These are phyloP conservation scores for Austroboletus novae-zelandiae DNA, from an alignment of 1,284 basidiomycete genomes.

Conservation along the genomic window DNA sequence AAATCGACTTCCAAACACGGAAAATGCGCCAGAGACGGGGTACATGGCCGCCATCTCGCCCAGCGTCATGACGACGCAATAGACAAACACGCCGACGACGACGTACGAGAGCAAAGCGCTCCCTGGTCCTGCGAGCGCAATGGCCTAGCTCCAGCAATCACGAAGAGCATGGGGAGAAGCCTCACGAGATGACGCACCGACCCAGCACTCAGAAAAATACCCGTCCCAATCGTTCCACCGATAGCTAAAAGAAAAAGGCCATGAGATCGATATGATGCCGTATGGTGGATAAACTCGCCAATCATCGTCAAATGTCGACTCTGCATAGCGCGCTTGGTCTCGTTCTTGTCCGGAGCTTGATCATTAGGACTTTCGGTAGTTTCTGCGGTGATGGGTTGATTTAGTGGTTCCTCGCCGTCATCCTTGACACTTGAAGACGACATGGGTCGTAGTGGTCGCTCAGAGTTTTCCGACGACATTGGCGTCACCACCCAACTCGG, in stretches of 20 bases:
- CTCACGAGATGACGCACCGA: conserved; percentile 25
- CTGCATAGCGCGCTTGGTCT: conserved; percentile 39
- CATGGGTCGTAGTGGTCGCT: too few species aligned
- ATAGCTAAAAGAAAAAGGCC: conserved; percentile 32
- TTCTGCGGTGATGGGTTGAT: too few species aligned
- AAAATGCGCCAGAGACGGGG: conserved; percentile 52
- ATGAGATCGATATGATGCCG: not conserved
- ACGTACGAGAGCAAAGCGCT: conserved; percentile 50
- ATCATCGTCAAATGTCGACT: conserved; percentile 45
- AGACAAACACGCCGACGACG: conserved; percentile 52
- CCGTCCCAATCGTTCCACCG: conserved; percentile 45
- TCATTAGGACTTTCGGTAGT: too few species aligned
- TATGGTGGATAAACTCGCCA: conserved; percentile 23
- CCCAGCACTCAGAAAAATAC: conserved; percentile 45
- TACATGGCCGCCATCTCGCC: conserved; percentile 45
- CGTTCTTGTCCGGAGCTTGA: conserved; percentile 16
- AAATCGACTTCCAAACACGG: conserved; percentile 44
- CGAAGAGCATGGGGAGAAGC: not conserved
- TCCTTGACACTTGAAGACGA: too few species aligned
- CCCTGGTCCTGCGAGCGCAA: conserved; percentile 46
- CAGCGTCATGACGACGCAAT: conserved; percentile 51
- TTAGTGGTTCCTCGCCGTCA: too few species aligned
- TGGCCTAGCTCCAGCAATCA: conserved; percentile 28
- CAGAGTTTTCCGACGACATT: too few species aligned
- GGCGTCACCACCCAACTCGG: too few species aligned